Percentiles rank a stretch among this genome's conserved stretches.
Evolutionary conservation across 192 early-diverging fungal genomes (phyloP).

Genomic region (Coemansia sp.): DNA sequence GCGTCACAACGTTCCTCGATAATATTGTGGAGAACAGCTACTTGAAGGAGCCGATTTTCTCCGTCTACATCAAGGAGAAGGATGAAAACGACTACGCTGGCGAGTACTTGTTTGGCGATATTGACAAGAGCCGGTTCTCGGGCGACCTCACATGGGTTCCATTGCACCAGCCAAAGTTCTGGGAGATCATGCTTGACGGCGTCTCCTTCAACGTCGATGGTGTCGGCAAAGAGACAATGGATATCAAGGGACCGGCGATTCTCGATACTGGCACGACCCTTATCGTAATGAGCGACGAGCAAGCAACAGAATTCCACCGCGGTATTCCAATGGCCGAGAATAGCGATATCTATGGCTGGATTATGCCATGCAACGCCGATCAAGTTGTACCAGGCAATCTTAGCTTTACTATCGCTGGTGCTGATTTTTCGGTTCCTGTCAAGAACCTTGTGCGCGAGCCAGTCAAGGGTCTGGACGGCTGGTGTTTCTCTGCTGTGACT

Average conservation of each 20-base stretch:
- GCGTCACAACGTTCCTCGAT: constrained; percentile 57
- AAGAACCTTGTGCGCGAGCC: constrained; percentile 54
- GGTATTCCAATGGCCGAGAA: constrained; percentile 51
- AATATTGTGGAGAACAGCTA: constrained; percentile 60
- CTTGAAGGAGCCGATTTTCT: constrained; percentile 68
- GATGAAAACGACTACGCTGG: constrained; percentile 56
- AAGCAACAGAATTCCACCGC: constrained; percentile 61
- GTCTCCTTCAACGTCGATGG: constrained; percentile 40
- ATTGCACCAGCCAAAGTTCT: constrained; percentile 57
- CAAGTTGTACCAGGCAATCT: constrained; percentile 50
- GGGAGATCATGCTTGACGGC: constrained; percentile 59
- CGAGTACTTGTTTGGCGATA: constrained; percentile 65
- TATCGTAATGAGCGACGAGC: constrained; percentile 60
- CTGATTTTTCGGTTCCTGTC: constrained; percentile 45
- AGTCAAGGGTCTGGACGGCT: constrained; percentile 51
- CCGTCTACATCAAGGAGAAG: constrained; percentile 64
- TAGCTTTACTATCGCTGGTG: constrained; percentile 47
- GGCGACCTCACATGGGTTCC: constrained; percentile 62
- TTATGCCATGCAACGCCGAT: constrained; percentile 55
- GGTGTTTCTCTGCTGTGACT: constrained; percentile 57
- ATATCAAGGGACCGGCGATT: constrained; percentile 55
- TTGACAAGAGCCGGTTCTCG: constrained; percentile 53
- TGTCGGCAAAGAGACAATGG: constrained; percentile 37
- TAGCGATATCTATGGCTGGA: constrained; percentile 56
- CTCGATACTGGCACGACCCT: constrained; percentile 71